Conservation (phyloP, 2,329 filamentous ascomycete species). For the Cladosporium sp. region DNA sequence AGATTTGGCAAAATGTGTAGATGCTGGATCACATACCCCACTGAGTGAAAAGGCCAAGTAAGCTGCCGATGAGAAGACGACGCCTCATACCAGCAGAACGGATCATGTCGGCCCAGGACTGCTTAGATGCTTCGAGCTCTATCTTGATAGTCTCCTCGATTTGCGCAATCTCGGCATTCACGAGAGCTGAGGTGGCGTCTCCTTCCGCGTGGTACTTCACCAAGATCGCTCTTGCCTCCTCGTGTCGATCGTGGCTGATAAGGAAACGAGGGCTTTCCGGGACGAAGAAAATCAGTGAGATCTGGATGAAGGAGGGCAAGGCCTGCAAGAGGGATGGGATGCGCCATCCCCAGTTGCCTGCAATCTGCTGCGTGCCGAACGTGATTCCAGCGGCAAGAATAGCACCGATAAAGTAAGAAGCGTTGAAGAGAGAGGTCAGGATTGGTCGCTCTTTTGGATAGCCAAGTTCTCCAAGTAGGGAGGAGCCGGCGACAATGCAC, state of each 20-base stretch:
- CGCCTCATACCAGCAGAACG: constrained; percentile 53
- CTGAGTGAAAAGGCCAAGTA: constrained; percentile 55
- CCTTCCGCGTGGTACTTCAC: constrained; percentile 33
- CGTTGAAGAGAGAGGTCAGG: constrained; percentile 63
- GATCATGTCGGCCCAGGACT: constrained; percentile 63
- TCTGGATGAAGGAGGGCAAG: constrained; percentile 46
- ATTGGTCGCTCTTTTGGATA: constrained; percentile 62
- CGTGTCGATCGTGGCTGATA: constrained; percentile 19
- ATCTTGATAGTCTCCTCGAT: constrained; percentile 58
- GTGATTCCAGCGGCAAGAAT: constrained; percentile 47
- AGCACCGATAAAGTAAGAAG: constrained; percentile 59
- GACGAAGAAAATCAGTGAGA: constrained; percentile 27
- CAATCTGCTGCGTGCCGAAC: constrained; percentile 50
- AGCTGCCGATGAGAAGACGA: constrained; percentile 51
- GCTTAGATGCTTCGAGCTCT: constrained; percentile 55
- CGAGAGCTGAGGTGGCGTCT: constrained; percentile 47
- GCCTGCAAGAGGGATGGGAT: constrained; percentile 51
- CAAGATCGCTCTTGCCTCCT: constrained; percentile 42
- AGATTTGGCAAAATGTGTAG: not conserved
- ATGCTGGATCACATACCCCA: constrained; percentile 36
- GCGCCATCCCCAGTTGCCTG: constrained; percentile 48
- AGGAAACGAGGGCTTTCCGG: constrained; percentile 23
- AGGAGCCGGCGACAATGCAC: constrained; percentile 59
- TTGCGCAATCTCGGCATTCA: constrained; percentile 60
- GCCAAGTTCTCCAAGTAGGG: constrained; percentile 60